These are phyloP conservation scores for Fusarium newnesense DNA, from an alignment of 2,329 filamentous ascomycete genomes.

Conservation along the genomic window DNA sequence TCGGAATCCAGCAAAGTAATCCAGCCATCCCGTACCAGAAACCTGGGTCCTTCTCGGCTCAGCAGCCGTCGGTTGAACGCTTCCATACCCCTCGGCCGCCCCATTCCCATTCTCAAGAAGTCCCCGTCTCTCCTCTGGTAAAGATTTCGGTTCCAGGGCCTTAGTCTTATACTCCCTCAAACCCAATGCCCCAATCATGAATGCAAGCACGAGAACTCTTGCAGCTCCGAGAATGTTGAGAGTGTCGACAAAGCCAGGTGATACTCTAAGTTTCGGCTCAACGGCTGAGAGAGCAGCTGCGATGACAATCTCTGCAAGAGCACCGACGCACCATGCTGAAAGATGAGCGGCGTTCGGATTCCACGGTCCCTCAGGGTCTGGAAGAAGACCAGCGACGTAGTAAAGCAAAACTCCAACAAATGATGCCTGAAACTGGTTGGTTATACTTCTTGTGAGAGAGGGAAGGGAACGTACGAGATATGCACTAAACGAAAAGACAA, in stretches of 20 bases:
- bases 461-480: constrained; percentile 48
- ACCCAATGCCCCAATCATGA: constrained; percentile 49
- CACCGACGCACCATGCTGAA: constrained; percentile 51
- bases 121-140: constrained; percentile 50
- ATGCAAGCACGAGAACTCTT: constrained; percentile 46
- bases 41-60: constrained; percentile 45
- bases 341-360: constrained; percentile 51
- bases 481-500: constrained; percentile 53
- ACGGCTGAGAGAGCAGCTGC: constrained; percentile 48
- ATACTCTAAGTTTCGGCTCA: constrained; percentile 44
- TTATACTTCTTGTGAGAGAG: no score
- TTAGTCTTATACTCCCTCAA: constrained; percentile 48
- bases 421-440: constrained; percentile 46
- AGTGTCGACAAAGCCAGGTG: constrained; percentile 44
- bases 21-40: constrained; percentile 54
- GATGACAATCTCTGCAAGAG: constrained; percentile 51
- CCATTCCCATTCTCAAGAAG: constrained; percentile 54
- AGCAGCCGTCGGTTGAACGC: constrained; percentile 19
- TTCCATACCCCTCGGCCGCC: constrained; percentile 44
- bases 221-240: constrained; percentile 47
- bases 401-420: constrained; percentile 55
- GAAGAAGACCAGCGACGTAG: constrained; percentile 54
- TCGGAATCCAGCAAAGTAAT: constrained; percentile 58
- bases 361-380: constrained; percentile 58
- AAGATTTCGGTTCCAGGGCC: constrained; percentile 41